A percentile compares a stretch with the other conserved stretches of the same genome.
These are phyloP conservation scores for Schizosaccharomyces lindneri DNA, from an alignment of 805 yeast genomes.

Conservation along the genomic window DNA sequence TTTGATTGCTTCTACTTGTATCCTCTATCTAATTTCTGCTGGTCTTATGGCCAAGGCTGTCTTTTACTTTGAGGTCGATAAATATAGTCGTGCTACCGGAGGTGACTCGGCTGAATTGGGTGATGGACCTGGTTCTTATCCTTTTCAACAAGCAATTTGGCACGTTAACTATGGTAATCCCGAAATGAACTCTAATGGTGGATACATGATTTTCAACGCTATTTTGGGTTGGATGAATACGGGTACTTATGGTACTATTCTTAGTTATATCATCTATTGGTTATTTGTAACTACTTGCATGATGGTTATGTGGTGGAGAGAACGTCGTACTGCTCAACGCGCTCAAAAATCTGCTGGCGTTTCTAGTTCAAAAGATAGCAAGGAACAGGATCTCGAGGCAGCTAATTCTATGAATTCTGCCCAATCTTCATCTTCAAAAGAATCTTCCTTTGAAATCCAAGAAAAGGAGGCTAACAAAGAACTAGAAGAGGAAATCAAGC, in stretches of 20 bases:
- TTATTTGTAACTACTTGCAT: slow-evolving; percentile 31
- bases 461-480: no score
- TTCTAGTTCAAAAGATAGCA: background rate
- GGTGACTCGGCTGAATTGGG: slow-evolving; percentile 91
- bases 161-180: slow-evolving; percentile 97
- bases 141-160: slow-evolving; percentile 60
- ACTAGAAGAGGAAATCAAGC: no score
- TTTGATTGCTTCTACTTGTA: slow-evolving; percentile 65
- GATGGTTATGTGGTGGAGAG: slow-evolving; percentile 50
- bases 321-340: slow-evolving; percentile 21
- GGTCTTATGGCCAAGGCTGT: slow-evolving; percentile 84
- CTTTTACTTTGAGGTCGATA: slow-evolving; percentile 63
- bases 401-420: no score
- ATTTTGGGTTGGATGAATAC: slow-evolving; percentile 85
- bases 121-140: slow-evolving; percentile 84
- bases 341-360: background rate
- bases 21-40: slow-evolving; percentile 70
- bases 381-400: no score
- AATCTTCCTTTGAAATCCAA: no score
- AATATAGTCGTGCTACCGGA: slow-evolving; percentile 44
- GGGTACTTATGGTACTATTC: slow-evolving; percentile 78
- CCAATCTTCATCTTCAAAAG: no score
- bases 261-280: slow-evolving; percentile 83
- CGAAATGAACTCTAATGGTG: slow-evolving; percentile 38
- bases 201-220: slow-evolving; percentile 95